Evolutionary conservation across 225 moss, liverwort and hornwort species (phyloP).

Genomic region (Physcomitrium patens): DNA sequence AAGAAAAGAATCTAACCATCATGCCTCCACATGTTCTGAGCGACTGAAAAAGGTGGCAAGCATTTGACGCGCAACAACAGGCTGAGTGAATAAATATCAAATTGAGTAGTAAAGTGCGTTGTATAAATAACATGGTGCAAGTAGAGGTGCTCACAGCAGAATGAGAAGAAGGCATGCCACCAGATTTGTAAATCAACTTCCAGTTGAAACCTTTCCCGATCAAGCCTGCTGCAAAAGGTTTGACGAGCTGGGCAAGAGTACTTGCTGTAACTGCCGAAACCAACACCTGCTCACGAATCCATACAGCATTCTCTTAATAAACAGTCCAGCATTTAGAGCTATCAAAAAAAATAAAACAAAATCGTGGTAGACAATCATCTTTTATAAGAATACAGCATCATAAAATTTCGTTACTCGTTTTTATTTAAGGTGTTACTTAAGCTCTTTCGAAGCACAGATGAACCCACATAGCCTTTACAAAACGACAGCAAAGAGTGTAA

Average conservation of each 20-base stretch:
- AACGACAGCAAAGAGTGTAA: too few species aligned
- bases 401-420: too few species aligned
- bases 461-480: too few species aligned
- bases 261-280: conserved; percentile 61
- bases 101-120: neutral
- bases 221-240: conserved; percentile 76
- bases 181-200: conserved; percentile 74
- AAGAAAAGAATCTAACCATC: neutral
- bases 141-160: conserved; percentile 61
- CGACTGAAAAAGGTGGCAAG: neutral
- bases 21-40: neutral
- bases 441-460: too few species aligned
- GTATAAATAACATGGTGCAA: neutral
- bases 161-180: conserved; percentile 98
- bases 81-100: conserved; percentile 2
- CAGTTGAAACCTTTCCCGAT: conserved; percentile 82
- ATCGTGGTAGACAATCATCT: too few species aligned
- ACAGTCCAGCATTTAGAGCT: too few species aligned
- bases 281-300: conserved; percentile 64
- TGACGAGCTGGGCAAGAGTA: conserved; percentile 71
- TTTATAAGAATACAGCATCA: too few species aligned
- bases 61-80: neutral
- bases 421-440: too few species aligned
- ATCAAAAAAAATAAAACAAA: too few species aligned
- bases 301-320: conserved; percentile 10